Evolutionary conservation across 495 filamentous ascomycete genomes (phyloP).

Genomic region (Apodospora peruviana): DNA sequence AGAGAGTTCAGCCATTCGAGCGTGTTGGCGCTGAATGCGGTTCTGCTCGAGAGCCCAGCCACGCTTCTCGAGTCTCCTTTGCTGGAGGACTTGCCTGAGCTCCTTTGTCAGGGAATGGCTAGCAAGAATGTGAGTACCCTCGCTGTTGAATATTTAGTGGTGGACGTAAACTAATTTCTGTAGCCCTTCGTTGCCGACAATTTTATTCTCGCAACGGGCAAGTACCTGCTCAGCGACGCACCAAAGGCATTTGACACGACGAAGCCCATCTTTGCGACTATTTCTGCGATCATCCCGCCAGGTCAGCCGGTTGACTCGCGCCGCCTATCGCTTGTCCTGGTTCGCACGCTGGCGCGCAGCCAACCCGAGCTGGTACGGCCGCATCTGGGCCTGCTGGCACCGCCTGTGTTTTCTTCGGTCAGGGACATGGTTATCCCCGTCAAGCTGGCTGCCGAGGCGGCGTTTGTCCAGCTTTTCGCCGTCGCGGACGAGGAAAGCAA

Average conservation of each 20-base stretch:
- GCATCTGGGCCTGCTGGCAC: constrained; percentile 70
- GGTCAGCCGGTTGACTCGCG: constrained; percentile 76
- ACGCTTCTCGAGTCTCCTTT: constrained; percentile 58
- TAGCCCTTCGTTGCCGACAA: constrained; percentile 83
- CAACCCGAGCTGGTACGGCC: constrained; percentile 71
- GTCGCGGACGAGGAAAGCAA: constrained; percentile 80
- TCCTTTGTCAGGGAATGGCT: constrained; percentile 76
- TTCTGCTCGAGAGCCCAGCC: constrained; percentile 71
- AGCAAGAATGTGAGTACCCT: constrained; percentile 58
- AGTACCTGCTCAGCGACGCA: constrained; percentile 70
- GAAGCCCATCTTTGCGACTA: constrained; percentile 71
- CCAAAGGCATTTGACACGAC: constrained; percentile 61
- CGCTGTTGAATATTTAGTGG: background rate
- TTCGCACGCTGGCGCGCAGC: constrained; percentile 74
- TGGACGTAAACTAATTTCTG: background rate
- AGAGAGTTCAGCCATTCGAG: constrained; percentile 59
- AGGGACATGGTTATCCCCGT: constrained; percentile 93
- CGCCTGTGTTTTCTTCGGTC: constrained; percentile 82
- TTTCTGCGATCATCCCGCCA: constrained; percentile 68
- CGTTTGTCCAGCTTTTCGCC: constrained; percentile 88
- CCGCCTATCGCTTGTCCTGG: constrained; percentile 79
- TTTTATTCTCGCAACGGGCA: constrained; percentile 88
- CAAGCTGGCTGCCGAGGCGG: constrained; percentile 90
- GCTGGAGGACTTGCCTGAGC: constrained; percentile 60
- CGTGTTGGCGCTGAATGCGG: constrained; percentile 79